Evolutionary conservation across 139 green algal species (phyloP), one percentile per base, ranked within the genome.

Genomic region (Mychonastes homosphaera): DNA sequence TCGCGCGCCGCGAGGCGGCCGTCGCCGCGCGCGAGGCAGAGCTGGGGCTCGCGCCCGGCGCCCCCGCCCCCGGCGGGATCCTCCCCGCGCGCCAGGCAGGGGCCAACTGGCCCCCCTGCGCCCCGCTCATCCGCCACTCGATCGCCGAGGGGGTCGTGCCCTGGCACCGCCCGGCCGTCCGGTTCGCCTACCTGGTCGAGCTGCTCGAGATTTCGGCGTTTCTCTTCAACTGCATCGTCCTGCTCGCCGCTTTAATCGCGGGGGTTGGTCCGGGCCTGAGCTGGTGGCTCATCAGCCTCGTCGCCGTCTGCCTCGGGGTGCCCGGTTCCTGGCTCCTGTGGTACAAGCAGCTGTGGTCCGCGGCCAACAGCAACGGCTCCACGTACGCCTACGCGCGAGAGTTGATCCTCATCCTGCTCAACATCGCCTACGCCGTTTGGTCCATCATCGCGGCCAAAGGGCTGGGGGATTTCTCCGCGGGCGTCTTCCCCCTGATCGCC

Each of bases 191-290:
- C 50, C 27, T 67, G 24, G 40, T 61, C 6, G 61, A 67, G 51
- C 41, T 67, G 50, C 38, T 67, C 8, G 40, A 33, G 7, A 67
- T 67, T n/a, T n/a, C 47, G 33, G 58, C 34, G 23, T 65, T 65
- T 47, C 57, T 65, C 47, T 65, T 58, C 58, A 65, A 65, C 58
- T 29, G 35, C 5, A 50, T 65, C 35, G 57, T 65, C 58, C 48
- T 65, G 10, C 58, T 65, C 30, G 47, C 47, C 21, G 49, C 58
- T 12, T 35, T 65, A 8, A 41, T 65, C 23, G 58, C 58, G 2
- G 32, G 45, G 15, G 21, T 41, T 10, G 35, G 53, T 12, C 48
- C 60, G 1, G 60, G 60, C 36, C 24, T 65, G 18, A 32, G 21
- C 1, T 65, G 59, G 59, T 67, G 52, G 48, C 55, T 67, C 38